These are phyloP conservation scores for Pterocarpus macrocarpus DNA, from an alignment of 306 rosid species.

Conservation along the genomic window DNA sequence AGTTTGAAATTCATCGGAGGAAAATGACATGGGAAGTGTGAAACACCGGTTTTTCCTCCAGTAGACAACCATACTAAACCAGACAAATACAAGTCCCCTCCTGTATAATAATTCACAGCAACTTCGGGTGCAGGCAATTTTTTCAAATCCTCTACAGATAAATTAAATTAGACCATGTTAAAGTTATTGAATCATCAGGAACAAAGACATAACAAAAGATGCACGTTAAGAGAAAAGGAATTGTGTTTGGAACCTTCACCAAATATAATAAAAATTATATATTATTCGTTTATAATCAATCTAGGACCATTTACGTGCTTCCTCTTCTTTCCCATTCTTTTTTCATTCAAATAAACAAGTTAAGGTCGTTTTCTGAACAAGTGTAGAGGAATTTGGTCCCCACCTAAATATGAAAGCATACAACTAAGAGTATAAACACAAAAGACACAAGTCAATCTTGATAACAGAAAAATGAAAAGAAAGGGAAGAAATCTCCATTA, in stretches of 20 bases:
- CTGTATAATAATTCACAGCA: constrained; percentile 94
- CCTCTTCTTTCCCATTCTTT: not conserved
- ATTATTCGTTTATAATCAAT: constrained; percentile 14
- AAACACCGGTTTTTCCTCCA: constrained; percentile 36
- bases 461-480: not conserved
- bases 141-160: constrained; percentile 75
- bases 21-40: constrained; percentile 41
- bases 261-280: not conserved
- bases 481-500: constrained; percentile 22
- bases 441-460: not conserved
- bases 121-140: constrained; percentile 85
- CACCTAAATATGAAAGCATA: not conserved
- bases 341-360: not conserved
- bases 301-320: constrained; percentile 21
- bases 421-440: constrained; percentile 14
- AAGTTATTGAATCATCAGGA: constrained; percentile 18
- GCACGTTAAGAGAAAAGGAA: constrained; percentile 22
- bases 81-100: constrained; percentile 86
- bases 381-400: constrained; percentile 26
- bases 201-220: constrained; percentile 16
- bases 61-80: constrained; percentile 52
- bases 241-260: constrained; percentile 15
- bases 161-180: constrained; percentile 45
- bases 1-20: constrained; percentile 96
- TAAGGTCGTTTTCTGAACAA: constrained; percentile 14